Evolutionary conservation across 2,329 filamentous ascomycete genomes (phyloP).

Genomic region (Neofusicoccum kwambonambiense): DNA sequence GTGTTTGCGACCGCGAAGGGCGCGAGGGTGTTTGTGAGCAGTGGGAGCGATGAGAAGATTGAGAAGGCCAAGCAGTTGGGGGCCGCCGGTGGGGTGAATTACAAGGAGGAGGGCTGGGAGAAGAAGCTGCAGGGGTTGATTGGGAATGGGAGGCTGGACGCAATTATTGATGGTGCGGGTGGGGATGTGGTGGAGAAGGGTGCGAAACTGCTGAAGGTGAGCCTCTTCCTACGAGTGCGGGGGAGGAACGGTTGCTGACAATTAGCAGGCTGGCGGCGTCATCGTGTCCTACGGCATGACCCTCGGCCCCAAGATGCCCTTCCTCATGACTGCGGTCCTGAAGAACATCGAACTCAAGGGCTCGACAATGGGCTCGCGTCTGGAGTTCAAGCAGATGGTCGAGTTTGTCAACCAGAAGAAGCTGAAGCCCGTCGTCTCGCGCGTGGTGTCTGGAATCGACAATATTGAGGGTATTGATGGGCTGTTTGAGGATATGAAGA

Average conservation of each 20-base stretch:
- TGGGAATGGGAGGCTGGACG: conserved; percentile 70
- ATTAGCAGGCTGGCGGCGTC: conserved; percentile 65
- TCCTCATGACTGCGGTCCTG: conserved; percentile 77
- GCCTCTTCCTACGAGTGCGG: background rate
- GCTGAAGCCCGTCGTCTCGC: conserved; percentile 75
- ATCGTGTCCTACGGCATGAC: conserved; percentile 93
- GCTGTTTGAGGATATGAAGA: conserved; percentile 85
- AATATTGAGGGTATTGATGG: conserved; percentile 76
- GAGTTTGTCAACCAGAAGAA: conserved; percentile 72
- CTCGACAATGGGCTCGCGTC: conserved; percentile 85
- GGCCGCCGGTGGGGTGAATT: conserved; percentile 77
- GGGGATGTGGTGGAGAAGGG: conserved; percentile 75
- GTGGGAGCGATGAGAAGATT: conserved; percentile 72
- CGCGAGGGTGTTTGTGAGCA: conserved; percentile 74
- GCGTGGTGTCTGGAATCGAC: conserved; percentile 69
- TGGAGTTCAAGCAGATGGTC: conserved; percentile 90
- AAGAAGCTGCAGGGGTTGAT: conserved; percentile 65
- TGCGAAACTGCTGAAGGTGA: conserved; percentile 64
- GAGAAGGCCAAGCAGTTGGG: conserved; percentile 69
- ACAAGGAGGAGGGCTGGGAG: conserved; percentile 79
- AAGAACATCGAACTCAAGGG: conserved; percentile 86
- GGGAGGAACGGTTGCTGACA: conserved; percentile 18
- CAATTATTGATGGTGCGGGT: conserved; percentile 87
- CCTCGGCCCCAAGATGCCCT: conserved; percentile 77
- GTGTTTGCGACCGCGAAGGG: conserved; percentile 68